These are phyloP conservation scores for Phlebopus sp. DNA, from an alignment of 1,284 basidiomycete genomes.

Conservation along the genomic window DNA sequence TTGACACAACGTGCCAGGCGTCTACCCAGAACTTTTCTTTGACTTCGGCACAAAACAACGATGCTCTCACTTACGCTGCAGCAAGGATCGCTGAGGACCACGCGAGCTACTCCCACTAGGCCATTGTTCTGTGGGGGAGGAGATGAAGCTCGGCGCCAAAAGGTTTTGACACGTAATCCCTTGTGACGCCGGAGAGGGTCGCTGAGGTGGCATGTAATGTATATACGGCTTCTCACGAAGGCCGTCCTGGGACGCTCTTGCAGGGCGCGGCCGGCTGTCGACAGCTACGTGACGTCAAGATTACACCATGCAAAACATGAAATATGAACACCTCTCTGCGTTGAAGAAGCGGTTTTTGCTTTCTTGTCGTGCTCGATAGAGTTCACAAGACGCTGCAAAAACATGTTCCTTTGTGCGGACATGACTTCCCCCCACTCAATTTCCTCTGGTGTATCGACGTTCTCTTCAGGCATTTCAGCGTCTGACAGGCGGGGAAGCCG, in stretches of 20 bases:
- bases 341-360: slow-evolving; percentile 30
- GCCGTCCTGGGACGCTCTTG: slow-evolving; percentile 25
- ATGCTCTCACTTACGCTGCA: slow-evolving; percentile 29
- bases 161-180: slow-evolving; percentile 18
- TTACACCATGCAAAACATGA: not conserved
- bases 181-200: slow-evolving; percentile 15
- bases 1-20: slow-evolving; percentile 64
- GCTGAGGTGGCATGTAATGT: slow-evolving; percentile 35
- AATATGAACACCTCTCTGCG: slow-evolving; percentile 25
- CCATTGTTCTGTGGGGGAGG: slow-evolving; percentile 19
- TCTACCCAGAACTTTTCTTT: slow-evolving; percentile 42
- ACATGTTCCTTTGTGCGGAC: slow-evolving; percentile 60
- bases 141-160: slow-evolving; percentile 2
- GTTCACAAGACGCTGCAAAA: slow-evolving; percentile 58
- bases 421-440: slow-evolving; percentile 63
- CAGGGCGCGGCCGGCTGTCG: slow-evolving; percentile 28
- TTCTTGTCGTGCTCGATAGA: slow-evolving; percentile 49
- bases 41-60: not conserved
- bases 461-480: slow-evolving; percentile 53
- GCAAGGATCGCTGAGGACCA: slow-evolving; percentile 35
- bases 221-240: slow-evolving; percentile 40
- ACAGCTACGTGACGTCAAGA: slow-evolving; percentile 17
- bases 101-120: slow-evolving; percentile 13
- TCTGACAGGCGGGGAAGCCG: slow-evolving; percentile 47
- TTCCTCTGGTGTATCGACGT: slow-evolving; percentile 67